phyloP scores from a whole-genome alignment of 306 rosid genomes.

The Pyrus betulifolia region DNA sequence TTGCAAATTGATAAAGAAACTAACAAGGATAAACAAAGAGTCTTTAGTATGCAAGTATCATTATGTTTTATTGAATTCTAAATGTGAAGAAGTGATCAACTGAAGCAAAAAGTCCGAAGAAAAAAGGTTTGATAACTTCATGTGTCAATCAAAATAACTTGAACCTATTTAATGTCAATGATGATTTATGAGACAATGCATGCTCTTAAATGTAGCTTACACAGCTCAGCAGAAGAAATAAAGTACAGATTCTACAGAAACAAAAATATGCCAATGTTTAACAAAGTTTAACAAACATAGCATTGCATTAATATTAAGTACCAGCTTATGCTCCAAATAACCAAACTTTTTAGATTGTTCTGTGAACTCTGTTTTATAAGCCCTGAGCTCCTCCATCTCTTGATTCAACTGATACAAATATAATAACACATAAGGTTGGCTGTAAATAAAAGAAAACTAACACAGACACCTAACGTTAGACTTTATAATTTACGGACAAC shows the following conservation, averaged over 20 bases:
- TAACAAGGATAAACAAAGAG: not conserved
- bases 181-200: not conserved
- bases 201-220: not conserved
- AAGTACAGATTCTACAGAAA: not conserved
- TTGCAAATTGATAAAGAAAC: not conserved
- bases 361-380: slow-evolving; percentile 19
- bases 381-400: slow-evolving; percentile 42
- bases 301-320: slow-evolving; percentile 20
- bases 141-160: not conserved
- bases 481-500: not conserved
- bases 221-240: not conserved
- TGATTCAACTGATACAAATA: slow-evolving; percentile 32
- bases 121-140: not conserved
- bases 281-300: not conserved
- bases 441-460: not conserved
- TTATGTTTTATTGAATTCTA: not conserved
- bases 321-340: slow-evolving; percentile 58
- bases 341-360: slow-evolving; percentile 26
- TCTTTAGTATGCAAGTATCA: not conserved
- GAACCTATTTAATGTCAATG: not conserved
- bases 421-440: not conserved
- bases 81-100: not conserved
- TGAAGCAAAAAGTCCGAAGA: not conserved
- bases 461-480: not conserved
- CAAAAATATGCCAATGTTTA: slow-evolving; percentile 5